phyloP scores from a whole-genome alignment of 2,329 filamentous ascomycete species.

The Aureobasidium sp. region DNA sequence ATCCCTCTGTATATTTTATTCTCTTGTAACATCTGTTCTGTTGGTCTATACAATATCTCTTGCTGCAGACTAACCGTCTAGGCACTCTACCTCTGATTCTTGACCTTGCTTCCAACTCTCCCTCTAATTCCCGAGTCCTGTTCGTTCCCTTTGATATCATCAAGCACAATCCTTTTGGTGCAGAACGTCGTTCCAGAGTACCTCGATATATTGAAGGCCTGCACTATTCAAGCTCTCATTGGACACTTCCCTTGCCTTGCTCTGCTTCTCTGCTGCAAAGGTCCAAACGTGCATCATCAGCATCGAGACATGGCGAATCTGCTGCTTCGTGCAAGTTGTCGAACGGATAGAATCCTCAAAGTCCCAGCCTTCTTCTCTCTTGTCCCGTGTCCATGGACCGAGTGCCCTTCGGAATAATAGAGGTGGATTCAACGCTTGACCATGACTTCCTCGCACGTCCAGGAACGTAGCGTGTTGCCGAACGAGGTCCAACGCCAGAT shows the following conservation, averaged over 20 bases:
- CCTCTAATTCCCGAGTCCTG: not conserved
- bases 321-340: not conserved
- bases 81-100: not conserved
- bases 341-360: not conserved
- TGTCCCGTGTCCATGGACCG: not conserved
- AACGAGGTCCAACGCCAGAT: not conserved
- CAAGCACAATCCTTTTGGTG: not conserved
- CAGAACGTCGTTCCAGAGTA: not conserved
- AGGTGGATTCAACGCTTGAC: not conserved
- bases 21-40: not conserved
- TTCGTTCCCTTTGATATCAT: not conserved
- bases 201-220: not conserved
- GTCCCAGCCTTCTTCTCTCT: not conserved
- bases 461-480: not conserved
- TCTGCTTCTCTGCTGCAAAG: not conserved
- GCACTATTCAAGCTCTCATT: not conserved
- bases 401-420: not conserved
- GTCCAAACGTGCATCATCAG: not conserved
- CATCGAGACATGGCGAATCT: not conserved
- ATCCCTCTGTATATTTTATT: not conserved
- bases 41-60: not conserved
- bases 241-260: not conserved
- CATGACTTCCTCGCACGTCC: not conserved
- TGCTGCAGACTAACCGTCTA: not conserved
- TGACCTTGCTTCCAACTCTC: not conserved